phyloP scores from a whole-genome alignment of 2,329 filamentous ascomycete species.

The Sporothrix protearum region DNA sequence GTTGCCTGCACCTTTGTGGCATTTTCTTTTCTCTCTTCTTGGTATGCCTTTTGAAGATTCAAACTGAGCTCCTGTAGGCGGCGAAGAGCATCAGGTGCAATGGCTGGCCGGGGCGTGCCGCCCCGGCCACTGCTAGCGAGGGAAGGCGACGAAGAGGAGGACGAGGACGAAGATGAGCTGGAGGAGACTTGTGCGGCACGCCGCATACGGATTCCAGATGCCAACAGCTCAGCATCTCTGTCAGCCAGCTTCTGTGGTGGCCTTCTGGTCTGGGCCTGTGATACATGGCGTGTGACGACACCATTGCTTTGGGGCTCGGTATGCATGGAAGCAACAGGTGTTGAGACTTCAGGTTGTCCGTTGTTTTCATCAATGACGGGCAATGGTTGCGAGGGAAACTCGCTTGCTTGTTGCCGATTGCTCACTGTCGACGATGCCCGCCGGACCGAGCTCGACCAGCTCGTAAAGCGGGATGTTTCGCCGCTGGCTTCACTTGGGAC shows the following conservation, averaged over 20 bases:
- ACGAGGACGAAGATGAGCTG: neutral
- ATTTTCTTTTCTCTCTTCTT: neutral
- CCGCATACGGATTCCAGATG: neutral
- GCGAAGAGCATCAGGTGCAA: constrained; percentile 18
- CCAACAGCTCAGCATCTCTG: neutral
- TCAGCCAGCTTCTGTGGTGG: neutral
- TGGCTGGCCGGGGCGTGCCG: neutral
- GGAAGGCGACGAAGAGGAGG: constrained; percentile 23
- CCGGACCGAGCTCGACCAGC: constrained; percentile 26
- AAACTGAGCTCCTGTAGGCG: constrained; percentile 26
- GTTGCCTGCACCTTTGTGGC: neutral
- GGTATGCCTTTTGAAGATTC: constrained; percentile 22
- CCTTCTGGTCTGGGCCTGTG: neutral
- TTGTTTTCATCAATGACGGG: constrained; percentile 19
- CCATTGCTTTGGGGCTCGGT: neutral
- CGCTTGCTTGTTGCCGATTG: neutral
- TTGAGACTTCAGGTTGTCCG: neutral
- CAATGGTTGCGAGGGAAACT: neutral
- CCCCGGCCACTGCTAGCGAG: constrained; percentile 27
- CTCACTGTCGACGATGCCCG: constrained; percentile 20
- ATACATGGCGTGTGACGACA: neutral
- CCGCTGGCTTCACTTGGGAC: constrained; percentile 15
- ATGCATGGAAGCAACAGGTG: neutral
- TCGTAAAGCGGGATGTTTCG: constrained; percentile 28
- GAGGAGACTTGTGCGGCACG: neutral